These are phyloP conservation scores for Theileria parva DNA, from an alignment of 169 alveolate species.

Conservation along the genomic window DNA sequence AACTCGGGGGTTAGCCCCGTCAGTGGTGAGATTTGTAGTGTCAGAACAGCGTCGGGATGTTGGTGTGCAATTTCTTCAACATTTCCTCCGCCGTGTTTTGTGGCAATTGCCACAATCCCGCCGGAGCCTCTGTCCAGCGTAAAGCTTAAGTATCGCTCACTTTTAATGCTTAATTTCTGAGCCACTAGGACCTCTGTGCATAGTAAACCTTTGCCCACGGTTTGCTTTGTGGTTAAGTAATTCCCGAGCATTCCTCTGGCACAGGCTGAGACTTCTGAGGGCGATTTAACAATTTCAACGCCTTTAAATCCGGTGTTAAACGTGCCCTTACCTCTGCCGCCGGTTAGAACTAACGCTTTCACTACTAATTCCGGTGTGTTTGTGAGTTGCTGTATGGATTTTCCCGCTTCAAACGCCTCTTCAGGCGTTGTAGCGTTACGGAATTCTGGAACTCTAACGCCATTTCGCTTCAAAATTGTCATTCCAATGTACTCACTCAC, in stretches of 20 bases:
- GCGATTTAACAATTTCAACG: conserved; percentile 81
- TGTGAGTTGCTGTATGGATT: conserved; percentile 58
- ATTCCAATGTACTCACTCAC: conserved; percentile 77
- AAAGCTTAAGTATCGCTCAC: conserved; percentile 91
- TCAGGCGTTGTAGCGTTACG: conserved; percentile 71
- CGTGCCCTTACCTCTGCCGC: conserved; percentile 90
- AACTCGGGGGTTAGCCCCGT: conserved; percentile 78
- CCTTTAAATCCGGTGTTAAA: conserved; percentile 85
- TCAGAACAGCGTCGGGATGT: conserved; percentile 79
- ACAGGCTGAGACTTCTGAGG: conserved; percentile 70
- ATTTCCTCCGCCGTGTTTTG: conserved; percentile 88
- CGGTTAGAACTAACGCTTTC: conserved; percentile 87
- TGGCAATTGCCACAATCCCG: conserved; percentile 84
- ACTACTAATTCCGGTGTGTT: conserved; percentile 68
- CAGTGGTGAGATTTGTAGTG: conserved; percentile 69
- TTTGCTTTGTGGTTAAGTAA: conserved; percentile 84
- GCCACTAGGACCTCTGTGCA: conserved; percentile 84
- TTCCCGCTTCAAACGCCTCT: conserved; percentile 78
- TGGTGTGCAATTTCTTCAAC: conserved; percentile 88
- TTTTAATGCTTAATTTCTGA: conserved; percentile 76
- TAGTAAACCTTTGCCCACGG: conserved; percentile 83
- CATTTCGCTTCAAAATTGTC: conserved; percentile 67
- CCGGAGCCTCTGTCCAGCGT: conserved; percentile 89
- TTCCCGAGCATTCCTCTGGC: conserved; percentile 87
- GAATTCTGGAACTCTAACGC: conserved; percentile 73